Conservation (phyloP, 2,329 filamentous ascomycete species). For the Phoma herbarum region DNA sequence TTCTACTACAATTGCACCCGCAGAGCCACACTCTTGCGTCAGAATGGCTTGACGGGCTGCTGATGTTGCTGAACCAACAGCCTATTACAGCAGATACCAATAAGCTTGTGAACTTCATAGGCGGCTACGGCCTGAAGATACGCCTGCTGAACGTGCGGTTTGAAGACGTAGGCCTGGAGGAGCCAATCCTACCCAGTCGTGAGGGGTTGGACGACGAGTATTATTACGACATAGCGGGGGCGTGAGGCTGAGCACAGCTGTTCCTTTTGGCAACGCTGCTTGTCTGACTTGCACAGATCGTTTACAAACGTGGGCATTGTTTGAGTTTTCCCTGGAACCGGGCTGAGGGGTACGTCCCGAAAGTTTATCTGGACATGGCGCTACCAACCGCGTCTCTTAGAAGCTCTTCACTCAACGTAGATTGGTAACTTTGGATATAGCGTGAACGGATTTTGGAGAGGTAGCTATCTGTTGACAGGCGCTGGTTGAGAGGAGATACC, state of each 20-base stretch:
- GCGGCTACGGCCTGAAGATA: slow-evolving; percentile 92
- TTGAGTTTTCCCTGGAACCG: slow-evolving; percentile 1
- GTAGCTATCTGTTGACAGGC: slow-evolving; percentile 15
- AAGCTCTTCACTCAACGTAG: slow-evolving; percentile 8
- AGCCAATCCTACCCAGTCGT: slow-evolving; percentile 79
- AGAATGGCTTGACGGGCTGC: slow-evolving; percentile 94
- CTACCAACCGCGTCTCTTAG: slow-evolving; percentile 6
- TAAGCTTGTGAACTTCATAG: slow-evolving; percentile 84
- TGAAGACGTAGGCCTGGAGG: slow-evolving; percentile 76
- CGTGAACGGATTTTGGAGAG: slow-evolving; percentile 1
- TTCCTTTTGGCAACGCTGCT: slow-evolving; percentile 15
- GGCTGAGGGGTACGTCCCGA: slow-evolving; percentile 7
- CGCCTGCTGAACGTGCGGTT: slow-evolving; percentile 88
- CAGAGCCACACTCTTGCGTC: slow-evolving; percentile 83
- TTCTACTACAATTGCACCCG: slow-evolving; percentile 84
- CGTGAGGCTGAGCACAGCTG: slow-evolving; percentile 26
- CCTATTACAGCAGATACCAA: slow-evolving; percentile 97
- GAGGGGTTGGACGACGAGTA: slow-evolving; percentile 92
- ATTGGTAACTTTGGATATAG: slow-evolving; percentile 2
- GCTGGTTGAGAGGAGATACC: slow-evolving; percentile 37
- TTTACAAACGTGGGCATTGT: slow-evolving; percentile 6
- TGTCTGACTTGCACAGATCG: slow-evolving; percentile 11
- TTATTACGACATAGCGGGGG: slow-evolving; percentile 74
- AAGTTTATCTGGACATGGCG: slow-evolving; percentile 17
- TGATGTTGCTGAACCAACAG: slow-evolving; percentile 94